Conservation (phyloP, 345 rosid genomes). For the Euclidium syriacum region DNA sequence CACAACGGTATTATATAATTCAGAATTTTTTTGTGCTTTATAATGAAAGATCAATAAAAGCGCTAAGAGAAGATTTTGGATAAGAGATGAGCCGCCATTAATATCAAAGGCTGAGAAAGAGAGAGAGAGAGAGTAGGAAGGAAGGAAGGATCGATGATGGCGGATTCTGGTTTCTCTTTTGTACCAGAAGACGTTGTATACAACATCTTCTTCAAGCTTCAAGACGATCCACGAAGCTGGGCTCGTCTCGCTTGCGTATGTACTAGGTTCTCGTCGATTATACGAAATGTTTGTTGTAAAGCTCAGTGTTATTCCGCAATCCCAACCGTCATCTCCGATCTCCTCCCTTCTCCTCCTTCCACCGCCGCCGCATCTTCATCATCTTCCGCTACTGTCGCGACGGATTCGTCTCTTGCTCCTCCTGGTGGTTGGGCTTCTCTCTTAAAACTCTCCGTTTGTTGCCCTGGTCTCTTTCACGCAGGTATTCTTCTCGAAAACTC, state of each 20-base stretch:
- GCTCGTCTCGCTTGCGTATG: conserved; percentile 84
- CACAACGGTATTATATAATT: background rate
- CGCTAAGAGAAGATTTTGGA: conserved; percentile 3
- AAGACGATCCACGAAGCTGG: conserved; percentile 83
- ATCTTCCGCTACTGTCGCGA: conserved; percentile 37
- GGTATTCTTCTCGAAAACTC: conserved; percentile 89
- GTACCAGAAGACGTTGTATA: conserved; percentile 80
- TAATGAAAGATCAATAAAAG: background rate
- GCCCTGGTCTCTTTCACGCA: conserved; percentile 85
- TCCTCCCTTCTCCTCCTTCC: conserved; percentile 30
- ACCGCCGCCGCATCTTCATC: conserved; percentile 23
- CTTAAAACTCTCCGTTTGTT: conserved; percentile 74
- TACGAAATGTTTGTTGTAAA: conserved; percentile 66
- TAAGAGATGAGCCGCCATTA: conserved; percentile 17
- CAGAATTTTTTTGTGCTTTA: too few relatives aligned
- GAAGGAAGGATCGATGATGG: conserved; percentile 37
- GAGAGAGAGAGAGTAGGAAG: too few relatives aligned
- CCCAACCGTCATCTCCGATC: conserved; percentile 71
- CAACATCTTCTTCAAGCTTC: conserved; percentile 77
- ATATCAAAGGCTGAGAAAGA: background rate
- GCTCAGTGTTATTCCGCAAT: conserved; percentile 45
- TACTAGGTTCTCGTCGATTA: conserved; percentile 71
- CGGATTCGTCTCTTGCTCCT: conserved; percentile 18
- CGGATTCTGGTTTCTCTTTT: conserved; percentile 42
- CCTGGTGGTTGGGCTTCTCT: conserved; percentile 77